Percentiles rank a stretch among this genome's conserved stretches.
These are phyloP conservation scores for Ophioceras dolichostomum DNA, from an alignment of 2,329 filamentous ascomycete species.

Conservation along the genomic window DNA sequence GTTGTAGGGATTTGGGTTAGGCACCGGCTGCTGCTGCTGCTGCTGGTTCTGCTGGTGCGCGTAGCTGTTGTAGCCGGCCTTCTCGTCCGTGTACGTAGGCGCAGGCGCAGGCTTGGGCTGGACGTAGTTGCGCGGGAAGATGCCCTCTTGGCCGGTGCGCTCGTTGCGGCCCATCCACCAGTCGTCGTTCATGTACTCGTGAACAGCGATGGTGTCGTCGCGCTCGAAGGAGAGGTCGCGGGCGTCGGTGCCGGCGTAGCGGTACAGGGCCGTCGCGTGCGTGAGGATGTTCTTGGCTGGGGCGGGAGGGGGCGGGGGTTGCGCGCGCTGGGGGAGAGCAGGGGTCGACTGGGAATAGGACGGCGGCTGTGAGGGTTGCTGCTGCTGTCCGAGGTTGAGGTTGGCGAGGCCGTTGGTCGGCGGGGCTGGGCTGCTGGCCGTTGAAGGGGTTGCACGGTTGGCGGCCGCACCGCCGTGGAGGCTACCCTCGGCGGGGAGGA, in stretches of 20 bases:
- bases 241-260: slow-evolving; percentile 65
- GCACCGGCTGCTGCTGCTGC: slow-evolving; percentile 25
- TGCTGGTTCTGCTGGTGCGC: slow-evolving; percentile 22
- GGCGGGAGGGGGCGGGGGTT: slow-evolving; percentile 24
- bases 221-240: slow-evolving; percentile 73
- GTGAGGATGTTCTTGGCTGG: slow-evolving; percentile 48
- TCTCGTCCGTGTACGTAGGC: slow-evolving; percentile 13
- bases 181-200: slow-evolving; percentile 91
- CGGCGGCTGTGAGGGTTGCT: slow-evolving; percentile 28
- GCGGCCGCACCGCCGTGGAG: slow-evolving; percentile 29
- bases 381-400: slow-evolving; percentile 20
- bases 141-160: slow-evolving; percentile 73
- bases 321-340: slow-evolving; percentile 34
- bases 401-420: slow-evolving; percentile 27
- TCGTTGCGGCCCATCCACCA: slow-evolving; percentile 92
- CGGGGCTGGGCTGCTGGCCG: slow-evolving; percentile 6
- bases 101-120: slow-evolving; percentile 41
- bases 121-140: slow-evolving; percentile 89
- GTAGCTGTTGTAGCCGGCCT: slow-evolving; percentile 41
- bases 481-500: slow-evolving; percentile 61
- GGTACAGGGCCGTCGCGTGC: slow-evolving; percentile 71
- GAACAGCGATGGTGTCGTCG: slow-evolving; percentile 68
- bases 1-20: slow-evolving; percentile 58
- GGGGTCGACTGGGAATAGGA: slow-evolving; percentile 40
- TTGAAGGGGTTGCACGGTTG: slow-evolving; percentile 17